A percentile compares a stretch with the other conserved stretches of the same genome.
phyloP scores from a whole-genome alignment of 2,329 filamentous ascomycete species.

The Pseudogymnoascus sp. region DNA sequence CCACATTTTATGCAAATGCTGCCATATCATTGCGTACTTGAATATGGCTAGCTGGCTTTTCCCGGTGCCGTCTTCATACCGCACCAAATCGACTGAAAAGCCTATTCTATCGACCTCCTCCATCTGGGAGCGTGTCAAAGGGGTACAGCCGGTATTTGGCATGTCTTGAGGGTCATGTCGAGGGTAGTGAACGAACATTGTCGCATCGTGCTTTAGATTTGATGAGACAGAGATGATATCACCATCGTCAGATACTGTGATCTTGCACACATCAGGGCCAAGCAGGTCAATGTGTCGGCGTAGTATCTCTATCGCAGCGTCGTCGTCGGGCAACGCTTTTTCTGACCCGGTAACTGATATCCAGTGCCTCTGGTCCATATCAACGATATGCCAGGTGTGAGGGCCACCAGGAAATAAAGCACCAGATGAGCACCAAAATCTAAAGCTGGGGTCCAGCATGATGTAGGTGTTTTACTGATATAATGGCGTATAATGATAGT shows the following conservation, averaged over 20 bases:
- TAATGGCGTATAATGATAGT: not conserved
- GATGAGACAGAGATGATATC: not conserved
- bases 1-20: constrained; percentile 18
- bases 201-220: not conserved
- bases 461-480: not conserved
- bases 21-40: not conserved
- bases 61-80: not conserved
- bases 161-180: not conserved
- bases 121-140: not conserved
- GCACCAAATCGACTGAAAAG: not conserved
- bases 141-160: not conserved
- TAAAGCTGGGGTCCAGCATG: not conserved
- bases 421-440: not conserved
- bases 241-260: not conserved
- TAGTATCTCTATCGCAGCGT: not conserved
- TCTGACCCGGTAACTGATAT: not conserved
- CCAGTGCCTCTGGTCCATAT: not conserved
- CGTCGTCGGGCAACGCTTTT: not conserved
- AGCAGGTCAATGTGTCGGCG: not conserved
- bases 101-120: not conserved
- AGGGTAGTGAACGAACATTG: not conserved
- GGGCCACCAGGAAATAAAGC: not conserved
- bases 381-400: not conserved
- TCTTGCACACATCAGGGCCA: not conserved
- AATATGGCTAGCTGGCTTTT: not conserved